Conservation (phyloP, 1,139 yeast species). For the Pichia sp. region DNA sequence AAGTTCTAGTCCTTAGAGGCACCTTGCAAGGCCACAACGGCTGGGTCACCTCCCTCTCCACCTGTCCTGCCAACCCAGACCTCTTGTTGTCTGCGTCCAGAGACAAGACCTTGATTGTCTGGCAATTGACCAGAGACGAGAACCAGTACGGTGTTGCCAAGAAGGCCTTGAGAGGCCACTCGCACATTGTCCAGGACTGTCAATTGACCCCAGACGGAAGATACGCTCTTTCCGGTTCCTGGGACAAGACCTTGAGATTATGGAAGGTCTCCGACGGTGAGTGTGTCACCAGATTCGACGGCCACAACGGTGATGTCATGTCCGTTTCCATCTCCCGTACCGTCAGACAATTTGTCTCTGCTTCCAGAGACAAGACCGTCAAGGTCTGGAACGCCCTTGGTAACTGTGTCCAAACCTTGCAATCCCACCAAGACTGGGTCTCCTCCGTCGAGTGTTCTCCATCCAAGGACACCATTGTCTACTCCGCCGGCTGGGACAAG, state of each 20-base stretch:
- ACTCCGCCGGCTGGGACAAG: conserved; percentile 99
- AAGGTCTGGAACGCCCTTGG: conserved; percentile 99
- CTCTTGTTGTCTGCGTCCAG: conserved; percentile 97
- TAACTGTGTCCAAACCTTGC: conserved; percentile 92
- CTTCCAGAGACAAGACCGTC: conserved; percentile 98
- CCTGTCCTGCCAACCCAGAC: conserved; percentile 98
- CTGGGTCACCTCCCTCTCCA: conserved; percentile 99
- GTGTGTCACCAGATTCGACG: conserved; percentile 92
- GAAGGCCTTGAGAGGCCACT: conserved; percentile 97
- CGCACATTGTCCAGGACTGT: conserved; percentile 98
- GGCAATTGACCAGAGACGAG: conserved; percentile 98
- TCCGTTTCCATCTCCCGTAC: conserved; percentile 95
- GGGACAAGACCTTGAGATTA: conserved; percentile 99
- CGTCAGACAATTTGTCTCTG: conserved; percentile 98
- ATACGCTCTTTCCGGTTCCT: conserved; percentile 97
- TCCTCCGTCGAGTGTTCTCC: conserved; percentile 96
- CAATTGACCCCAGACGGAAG: conserved; percentile 98
- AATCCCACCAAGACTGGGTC: conserved; percentile 99
- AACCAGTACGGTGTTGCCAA: conserved; percentile 97
- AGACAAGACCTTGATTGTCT: conserved; percentile 97
- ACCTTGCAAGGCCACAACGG: conserved; percentile 89
- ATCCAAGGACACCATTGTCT: conserved; percentile 59
- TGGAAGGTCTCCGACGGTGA: conserved; percentile 97
- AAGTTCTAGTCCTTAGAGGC: conserved; percentile 99
- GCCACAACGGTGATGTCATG: conserved; percentile 96